These are phyloP conservation scores for Leccinum subgranulosum DNA, from an alignment of 768 basidiomycete genomes.

Conservation along the genomic window DNA sequence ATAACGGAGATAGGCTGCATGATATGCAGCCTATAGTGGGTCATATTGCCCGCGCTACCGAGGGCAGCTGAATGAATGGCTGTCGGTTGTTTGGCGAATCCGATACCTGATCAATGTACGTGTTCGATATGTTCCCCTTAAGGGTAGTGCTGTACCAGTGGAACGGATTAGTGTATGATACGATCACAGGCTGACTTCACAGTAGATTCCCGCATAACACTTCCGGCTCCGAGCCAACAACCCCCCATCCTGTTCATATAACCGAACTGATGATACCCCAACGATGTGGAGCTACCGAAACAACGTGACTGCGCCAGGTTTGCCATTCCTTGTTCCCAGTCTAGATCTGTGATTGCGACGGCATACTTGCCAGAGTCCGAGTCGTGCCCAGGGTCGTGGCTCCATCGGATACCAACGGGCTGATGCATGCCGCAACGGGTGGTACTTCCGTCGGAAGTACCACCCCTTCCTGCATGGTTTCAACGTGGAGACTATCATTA, in stretches of 20 bases:
- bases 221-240: not conserved
- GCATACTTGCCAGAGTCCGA: not conserved
- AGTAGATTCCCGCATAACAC: not conserved
- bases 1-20: not conserved
- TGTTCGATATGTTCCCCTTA: not conserved
- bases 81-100: too few species aligned
- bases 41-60: not conserved
- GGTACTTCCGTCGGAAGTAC: not conserved
- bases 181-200: not conserved
- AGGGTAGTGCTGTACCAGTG: not conserved
- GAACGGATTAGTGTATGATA: not conserved
- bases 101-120: not conserved
- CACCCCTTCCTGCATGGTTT: not conserved
- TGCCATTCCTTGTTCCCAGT: not conserved
- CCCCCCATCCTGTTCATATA: not conserved
- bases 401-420: not conserved
- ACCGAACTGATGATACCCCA: not conserved
- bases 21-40: not conserved
- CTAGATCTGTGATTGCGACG: not conserved
- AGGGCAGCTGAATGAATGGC: not conserved
- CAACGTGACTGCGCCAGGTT: not conserved
- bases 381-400: not conserved
- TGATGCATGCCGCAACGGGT: not conserved
- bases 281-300: not conserved
- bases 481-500: not conserved